Conservation (phyloP, 2,329 filamentous ascomycete genomes). For the Pseudomassariella vexata region DNA sequence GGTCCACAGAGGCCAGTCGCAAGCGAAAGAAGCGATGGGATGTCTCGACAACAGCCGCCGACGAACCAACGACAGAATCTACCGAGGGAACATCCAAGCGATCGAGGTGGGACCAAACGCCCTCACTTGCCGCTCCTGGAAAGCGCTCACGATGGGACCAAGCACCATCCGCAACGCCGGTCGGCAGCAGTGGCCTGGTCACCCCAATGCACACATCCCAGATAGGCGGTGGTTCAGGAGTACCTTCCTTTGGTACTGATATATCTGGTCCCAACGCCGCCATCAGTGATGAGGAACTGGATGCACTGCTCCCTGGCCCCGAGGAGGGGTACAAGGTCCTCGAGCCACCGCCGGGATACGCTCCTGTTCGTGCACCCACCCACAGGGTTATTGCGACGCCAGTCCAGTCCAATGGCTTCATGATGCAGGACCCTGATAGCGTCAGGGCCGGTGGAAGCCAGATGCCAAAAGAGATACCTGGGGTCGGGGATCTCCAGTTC, state of each 20-base stretch:
- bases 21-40: slow-evolving; percentile 98
- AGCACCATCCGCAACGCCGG: slow-evolving; percentile 73
- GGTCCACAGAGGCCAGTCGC: slow-evolving; percentile 60
- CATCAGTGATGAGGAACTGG: slow-evolving; percentile 88
- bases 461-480: slow-evolving; percentile 90
- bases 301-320: slow-evolving; percentile 82
- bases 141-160: slow-evolving; percentile 89
- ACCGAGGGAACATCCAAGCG: slow-evolving; percentile 62
- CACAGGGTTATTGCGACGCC: slow-evolving; percentile 71
- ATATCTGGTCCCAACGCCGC: slow-evolving; percentile 73
- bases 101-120: slow-evolving; percentile 84
- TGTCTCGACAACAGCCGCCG: slow-evolving; percentile 53
- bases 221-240: slow-evolving; percentile 41
- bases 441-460: slow-evolving; percentile 79
- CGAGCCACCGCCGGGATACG: slow-evolving; percentile 86
- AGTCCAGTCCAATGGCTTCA: slow-evolving; percentile 78
- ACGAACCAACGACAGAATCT: slow-evolving; percentile 41
- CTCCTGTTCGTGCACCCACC: slow-evolving; percentile 70
- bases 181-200: slow-evolving; percentile 67
- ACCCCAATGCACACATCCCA: slow-evolving; percentile 73
- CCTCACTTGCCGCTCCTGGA: slow-evolving; percentile 47
- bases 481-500: slow-evolving; percentile 92
- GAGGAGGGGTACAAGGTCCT: slow-evolving; percentile 89
- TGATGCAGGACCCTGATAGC: slow-evolving; percentile 94
- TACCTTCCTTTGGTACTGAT: slow-evolving; percentile 73